Base-by-base conservation (phyloP, 257 asterid genomes). In the Plantago major region DNA sequence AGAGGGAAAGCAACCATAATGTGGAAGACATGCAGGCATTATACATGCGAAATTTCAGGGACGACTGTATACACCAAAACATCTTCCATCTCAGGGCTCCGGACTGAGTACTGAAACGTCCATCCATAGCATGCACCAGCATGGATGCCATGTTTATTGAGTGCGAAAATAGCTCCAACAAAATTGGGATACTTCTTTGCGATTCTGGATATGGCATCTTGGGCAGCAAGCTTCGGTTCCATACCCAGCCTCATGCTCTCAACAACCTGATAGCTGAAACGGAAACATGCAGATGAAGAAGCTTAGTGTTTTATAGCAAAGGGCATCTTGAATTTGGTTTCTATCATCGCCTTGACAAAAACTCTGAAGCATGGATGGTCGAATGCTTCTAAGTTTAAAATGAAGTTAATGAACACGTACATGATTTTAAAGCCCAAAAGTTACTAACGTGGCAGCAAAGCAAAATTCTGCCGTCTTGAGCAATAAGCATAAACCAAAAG, bases 51-150 rank as follows among this genome's bases (percentile, higher is more conserved):
- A 7, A 54, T 30, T 56, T 66, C 19, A 9, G 89, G 86, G 45
- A 52, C 30, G 55, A 92, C 89, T 0, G 97, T 86, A 42, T 78
- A 83, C 28, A 92, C 95, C 46, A 55, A 71, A 10, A 83, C 96
- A 62, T 84, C 95, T n/a, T 71, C 72, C 85, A 74, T 81, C 49
- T 67, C 80, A 13, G 87, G 78, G 72, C 77, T 82, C 72, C 83
- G 83, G 50, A 89, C 94, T 0, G 97, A 86, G 82, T 92, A 89
- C 74, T 86, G 91, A 60, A 92, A 92, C 48, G 95, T 89, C 99
- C 99, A 92, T 42, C 99, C 97, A 72, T 89, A 81, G 83, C 94
- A 89, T 44, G 97, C 97, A 15, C 97, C 97, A 1, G 91, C 96
- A 66, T 92, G 99, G 38, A 61, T 67, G 1, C 99, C 97, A 37